Evolutionary conservation across 306 rosid genomes (phyloP), one percentile per base, ranked within the genome.

Genomic region (Sesbania bispinosa): DNA sequence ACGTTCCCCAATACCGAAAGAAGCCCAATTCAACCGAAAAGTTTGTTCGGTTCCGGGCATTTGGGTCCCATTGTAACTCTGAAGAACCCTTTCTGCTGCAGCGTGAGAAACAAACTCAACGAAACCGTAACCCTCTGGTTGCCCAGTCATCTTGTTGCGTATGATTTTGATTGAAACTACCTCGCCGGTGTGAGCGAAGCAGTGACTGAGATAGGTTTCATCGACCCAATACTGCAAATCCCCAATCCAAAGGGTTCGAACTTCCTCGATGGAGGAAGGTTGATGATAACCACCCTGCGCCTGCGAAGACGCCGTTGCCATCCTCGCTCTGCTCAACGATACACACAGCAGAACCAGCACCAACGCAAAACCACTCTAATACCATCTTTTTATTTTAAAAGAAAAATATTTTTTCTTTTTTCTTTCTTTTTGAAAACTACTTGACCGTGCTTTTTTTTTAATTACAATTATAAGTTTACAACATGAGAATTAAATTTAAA

Each of bases 201-300:
- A 89, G 51, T 75, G 79, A 33, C 36, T 82, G 23, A 92, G 95
- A 65, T 92, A 92, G 42, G 77, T 76, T 50, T 92, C 96, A 50
- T 92, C 98, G 58, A 89, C 90, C 98, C 96, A 92, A 66, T 88
- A 92, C 84, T 92, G 98, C 45, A 92, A 82, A 82, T 92, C 95
- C 9, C 98, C 98, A 54, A 92, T 92, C 96, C 95, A 92, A 0
- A 92, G 96, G 7, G 98, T 93, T 81, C 92, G 78, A 5, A 93
- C 93, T 84, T 93, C 96, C 46, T 77, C 77, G 1, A 77, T 68
- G 1, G 77, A 9, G 0, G 85, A n/a, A 3, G 82, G 69, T 60
- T 81, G 82, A 15, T 77, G 82, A 36, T 81, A 73, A 8, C 8
- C 10, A 35, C 36, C 36, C 36, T 32, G 36, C 5, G 30, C 30